Evolutionary conservation across 148 eudicot genomes (phyloP), one percentile per base, ranked within the genome.

Genomic region (Diospyros lotus): DNA sequence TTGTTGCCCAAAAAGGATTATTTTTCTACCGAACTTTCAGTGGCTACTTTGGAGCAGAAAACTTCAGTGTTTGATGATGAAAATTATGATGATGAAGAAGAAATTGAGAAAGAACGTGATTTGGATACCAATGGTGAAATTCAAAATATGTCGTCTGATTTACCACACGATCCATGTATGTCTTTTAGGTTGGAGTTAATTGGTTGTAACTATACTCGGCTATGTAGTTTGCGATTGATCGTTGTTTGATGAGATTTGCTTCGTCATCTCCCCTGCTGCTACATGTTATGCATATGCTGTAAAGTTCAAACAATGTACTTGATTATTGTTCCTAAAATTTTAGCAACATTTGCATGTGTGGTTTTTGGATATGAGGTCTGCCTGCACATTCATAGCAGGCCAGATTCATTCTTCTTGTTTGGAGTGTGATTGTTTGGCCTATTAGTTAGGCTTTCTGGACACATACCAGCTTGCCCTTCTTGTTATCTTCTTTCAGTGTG

Each of bases 11-110:
- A 86, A 81, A 84, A 77, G 45, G 92, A 85, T 17, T 92, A 81
- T 74, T 68, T 83, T 62, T 62, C 93, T 58, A 46, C 84, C 64
- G 82, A 83, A 82, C 85, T 81, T 75, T 75, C 89, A 51, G 82
- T 68, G 61, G 74, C 83, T 73, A 62, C 72, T 52, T 71, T 86
- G 78, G 85, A 72, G 78, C 82, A 81, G 46, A 79, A 70, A 43
- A 78, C 86, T 64, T 92, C 97, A 50, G 84, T 89, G 50, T 95
- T 87, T 86, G 99, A 89, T 81, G 99, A 95, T 81, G 99, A 95
- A 55, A 87, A 95, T 81, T 95, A 95, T 78, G 99, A 95, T 68
- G 98, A 93, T 2, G 95, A 92, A 54, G 86, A 83, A 64, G 96
- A 82, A 67, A 73, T 79, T 43, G 88, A 87, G 58, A 90, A 84